These are phyloP conservation scores for Nevesoporus exiguus DNA, from an alignment of 768 basidiomycete genomes.

Conservation along the genomic window DNA sequence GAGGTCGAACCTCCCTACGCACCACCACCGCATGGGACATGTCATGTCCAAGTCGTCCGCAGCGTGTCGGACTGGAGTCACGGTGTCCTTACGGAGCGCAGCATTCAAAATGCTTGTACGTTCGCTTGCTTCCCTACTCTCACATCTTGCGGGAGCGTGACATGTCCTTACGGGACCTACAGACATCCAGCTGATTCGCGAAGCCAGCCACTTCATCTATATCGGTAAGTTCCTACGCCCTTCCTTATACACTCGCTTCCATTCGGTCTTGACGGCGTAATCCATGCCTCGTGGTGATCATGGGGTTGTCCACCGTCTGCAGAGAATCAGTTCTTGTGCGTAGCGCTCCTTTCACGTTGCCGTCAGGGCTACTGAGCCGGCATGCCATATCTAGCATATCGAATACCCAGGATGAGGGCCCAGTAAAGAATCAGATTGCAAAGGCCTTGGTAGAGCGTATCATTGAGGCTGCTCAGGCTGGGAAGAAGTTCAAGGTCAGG, in stretches of 20 bases:
- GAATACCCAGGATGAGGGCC: slow-evolving; percentile 56
- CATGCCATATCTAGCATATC: slow-evolving; percentile 58
- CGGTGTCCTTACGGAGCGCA: slow-evolving; percentile 84
- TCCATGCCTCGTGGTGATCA: slow-evolving; percentile 10
- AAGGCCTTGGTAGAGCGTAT: slow-evolving; percentile 81
- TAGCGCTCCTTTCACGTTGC: background rate
- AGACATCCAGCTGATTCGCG: slow-evolving; percentile 79
- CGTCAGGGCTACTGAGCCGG: slow-evolving; percentile 2
- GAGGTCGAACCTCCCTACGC: slow-evolving; percentile 41
- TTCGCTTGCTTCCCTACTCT: slow-evolving; percentile 14
- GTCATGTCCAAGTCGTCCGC: slow-evolving; percentile 77
- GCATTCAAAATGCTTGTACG: slow-evolving; percentile 92
- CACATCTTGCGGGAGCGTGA: background rate
- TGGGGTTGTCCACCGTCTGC: slow-evolving; percentile 2
- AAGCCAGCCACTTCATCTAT: slow-evolving; percentile 87
- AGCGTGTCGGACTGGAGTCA: slow-evolving; percentile 94
- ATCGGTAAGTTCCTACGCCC: slow-evolving; percentile 63
- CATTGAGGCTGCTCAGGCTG: slow-evolving; percentile 67
- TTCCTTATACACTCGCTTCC: background rate
- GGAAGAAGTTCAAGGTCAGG: slow-evolving; percentile 72
- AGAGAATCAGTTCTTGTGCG: slow-evolving; percentile 89
- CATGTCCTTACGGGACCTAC: background rate
- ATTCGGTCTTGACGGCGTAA: slow-evolving; percentile 10
- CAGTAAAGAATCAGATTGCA: slow-evolving; percentile 81
- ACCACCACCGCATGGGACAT: slow-evolving; percentile 46